Evolutionary conservation across 331 rosid genomes (phyloP), one percentile per base, ranked within the genome.

Genomic region (Stylosanthes scabra): DNA sequence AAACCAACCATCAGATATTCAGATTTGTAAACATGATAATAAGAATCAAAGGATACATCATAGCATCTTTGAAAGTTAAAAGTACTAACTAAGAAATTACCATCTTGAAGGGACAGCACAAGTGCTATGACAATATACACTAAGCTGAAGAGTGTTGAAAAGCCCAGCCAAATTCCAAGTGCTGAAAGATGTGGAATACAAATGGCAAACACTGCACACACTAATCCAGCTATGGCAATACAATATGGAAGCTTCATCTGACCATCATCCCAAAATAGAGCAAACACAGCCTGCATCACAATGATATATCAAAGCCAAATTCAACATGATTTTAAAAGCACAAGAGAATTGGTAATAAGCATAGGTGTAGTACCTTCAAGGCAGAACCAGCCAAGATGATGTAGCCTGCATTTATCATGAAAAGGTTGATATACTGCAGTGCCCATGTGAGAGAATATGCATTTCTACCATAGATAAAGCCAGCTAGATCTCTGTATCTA

Each of bases 151-250:
- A 91, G 66, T 4, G 97, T 91, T 29, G 99, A 94, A 82, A 94
- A 77, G 83, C 89, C 96, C 31, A 94, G 80, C 97, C 99, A 94
- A 80, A 82, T 9, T 83, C 97, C 83, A 28, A 94, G 96, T 46
- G 99, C 99, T 3, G 99, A 94, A 63, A 94, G 85, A 82, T 94
- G 99, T 2, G 99, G 99, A 81, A 87, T 94, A 25, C 91, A 80
- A 6, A 94, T 85, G 40, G 99, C 97, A 83, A 94, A 94, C 63
- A 88, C 40, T 27, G 87, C 90, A 75, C 97, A 94, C 37, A 82
- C 89, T 74, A 91, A 44, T 55, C 99, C 99, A 37, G 93, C 87
- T 50, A 94, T 83, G 59, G 86, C 89, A 68, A 87, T 94, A 77
- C 65, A 91, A 75, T 89, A 80, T 0, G 99, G 97, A 58, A 94